Percentiles rank a stretch among this genome's conserved stretches.
Conservation (phyloP, 1,284 basidiomycete species). For the Puccinia horiana region DNA sequence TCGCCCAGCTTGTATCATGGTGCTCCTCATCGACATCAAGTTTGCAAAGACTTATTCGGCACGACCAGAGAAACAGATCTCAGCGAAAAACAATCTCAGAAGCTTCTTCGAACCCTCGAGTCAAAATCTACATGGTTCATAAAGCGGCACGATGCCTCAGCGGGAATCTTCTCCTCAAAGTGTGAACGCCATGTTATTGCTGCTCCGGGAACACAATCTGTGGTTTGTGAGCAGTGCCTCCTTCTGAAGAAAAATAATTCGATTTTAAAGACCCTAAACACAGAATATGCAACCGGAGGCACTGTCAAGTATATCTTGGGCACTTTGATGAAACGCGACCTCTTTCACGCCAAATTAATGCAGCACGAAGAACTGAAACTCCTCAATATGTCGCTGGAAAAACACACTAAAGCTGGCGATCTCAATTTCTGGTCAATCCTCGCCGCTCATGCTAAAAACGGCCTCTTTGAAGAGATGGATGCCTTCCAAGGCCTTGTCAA, state of each 20-base stretch:
- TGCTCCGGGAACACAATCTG: not conserved
- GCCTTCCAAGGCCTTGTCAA: slow-evolving; percentile 22
- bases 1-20: not conserved
- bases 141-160: not conserved
- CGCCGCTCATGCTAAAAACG: not conserved
- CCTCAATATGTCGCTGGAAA: not conserved
- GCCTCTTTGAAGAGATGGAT: slow-evolving; percentile 2
- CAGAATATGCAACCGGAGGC: not conserved
- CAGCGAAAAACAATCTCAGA: not conserved
- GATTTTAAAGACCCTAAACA: slow-evolving; percentile 3
- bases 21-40: not conserved
- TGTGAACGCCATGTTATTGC: not conserved
- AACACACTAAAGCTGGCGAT: not conserved
- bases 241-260: not conserved
- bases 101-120: slow-evolving; percentile 6
- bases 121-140: not conserved
- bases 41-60: slow-evolving; percentile 13
- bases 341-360: not conserved
- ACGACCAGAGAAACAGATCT: not conserved
- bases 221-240: not conserved
- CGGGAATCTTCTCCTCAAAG: not conserved
- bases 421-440: not conserved
- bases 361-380: not conserved
- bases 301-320: not conserved
- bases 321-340: not conserved